Evolutionary conservation across 2,329 filamentous ascomycete species (phyloP).

Genomic region (Rutstroemia sydowiana): DNA sequence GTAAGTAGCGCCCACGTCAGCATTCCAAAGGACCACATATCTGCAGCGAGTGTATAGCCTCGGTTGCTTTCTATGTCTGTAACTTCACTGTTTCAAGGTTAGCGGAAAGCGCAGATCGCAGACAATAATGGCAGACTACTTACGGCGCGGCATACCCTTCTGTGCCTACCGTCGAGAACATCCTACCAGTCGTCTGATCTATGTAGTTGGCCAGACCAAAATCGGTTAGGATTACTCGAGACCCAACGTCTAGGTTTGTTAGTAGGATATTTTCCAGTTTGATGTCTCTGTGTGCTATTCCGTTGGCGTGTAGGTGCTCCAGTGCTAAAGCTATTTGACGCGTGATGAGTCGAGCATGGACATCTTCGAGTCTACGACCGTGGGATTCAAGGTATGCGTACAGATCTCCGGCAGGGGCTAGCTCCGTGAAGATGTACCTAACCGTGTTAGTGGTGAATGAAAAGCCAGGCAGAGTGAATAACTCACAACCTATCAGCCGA

Average conservation of each 20-base stretch:
- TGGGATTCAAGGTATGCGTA: conserved; percentile 26
- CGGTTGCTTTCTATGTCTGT: background rate
- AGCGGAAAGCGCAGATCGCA: background rate
- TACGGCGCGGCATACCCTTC: conserved; percentile 28
- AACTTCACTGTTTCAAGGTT: conserved; percentile 16
- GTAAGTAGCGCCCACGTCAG: conserved; percentile 24
- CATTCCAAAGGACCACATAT: conserved; percentile 29
- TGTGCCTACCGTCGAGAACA: conserved; percentile 27
- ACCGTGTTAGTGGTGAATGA: conserved; percentile 8
- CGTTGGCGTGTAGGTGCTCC: conserved; percentile 25
- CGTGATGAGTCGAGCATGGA: conserved; percentile 24
- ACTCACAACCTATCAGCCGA: conserved; percentile 42
- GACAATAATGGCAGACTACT: conserved; percentile 7
- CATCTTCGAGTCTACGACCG: conserved; percentile 20
- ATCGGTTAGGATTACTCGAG: conserved; percentile 28
- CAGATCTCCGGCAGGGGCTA: conserved; percentile 41
- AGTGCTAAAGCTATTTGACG: conserved; percentile 27
- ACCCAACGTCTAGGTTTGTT: conserved; percentile 24
- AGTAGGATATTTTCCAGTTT: conserved; percentile 30
- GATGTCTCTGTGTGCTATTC: conserved; percentile 28
- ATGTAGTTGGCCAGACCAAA: conserved; percentile 27
- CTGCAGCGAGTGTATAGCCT: conserved; percentile 27
- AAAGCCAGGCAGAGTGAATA: background rate
- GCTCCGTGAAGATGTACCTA: conserved; percentile 50
- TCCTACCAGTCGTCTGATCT: conserved; percentile 16